Evolutionary conservation across 495 filamentous ascomycete species (phyloP), one percentile per base, ranked within the genome.

Genomic region (Podospora appendiculata): DNA sequence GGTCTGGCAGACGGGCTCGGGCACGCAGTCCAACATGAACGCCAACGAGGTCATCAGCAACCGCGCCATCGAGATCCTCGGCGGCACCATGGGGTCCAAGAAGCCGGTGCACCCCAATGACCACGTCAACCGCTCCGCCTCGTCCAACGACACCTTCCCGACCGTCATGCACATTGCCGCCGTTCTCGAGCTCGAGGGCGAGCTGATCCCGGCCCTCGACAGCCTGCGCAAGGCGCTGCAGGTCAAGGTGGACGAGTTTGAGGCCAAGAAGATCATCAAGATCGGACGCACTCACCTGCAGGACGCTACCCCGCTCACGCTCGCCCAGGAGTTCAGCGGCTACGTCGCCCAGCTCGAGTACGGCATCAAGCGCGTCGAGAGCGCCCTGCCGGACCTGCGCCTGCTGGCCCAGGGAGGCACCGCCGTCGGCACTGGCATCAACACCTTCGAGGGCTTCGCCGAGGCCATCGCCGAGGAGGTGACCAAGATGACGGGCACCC

Each of bases 21-120:
- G 93, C 62, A 98, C 93, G 25, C 93, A 98, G 76, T 95, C 90
- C 66, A 98, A 98, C 82, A 98, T 98, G 93, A 98, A 98, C 78
- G 91, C 93, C 67, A 98, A 98, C 73, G 93, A 98, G 74, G 93
- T 98, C 69, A 98, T 98, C 73, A 96, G 92, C 53, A 98, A 98
- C 80, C 89, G 93, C 53, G 93, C 93, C 41, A 98, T 98, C 70
- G 94, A 98, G 76, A 93, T 98, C 52, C 78, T 98, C 13, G 93
- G 93, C 52, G 93, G 93, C 57, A 81, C 77, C 57, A 96, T 90
- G 86, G 93, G 93, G 50, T 81, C 77, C 72, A 98, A 98, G 83
- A 95, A 93, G 78, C 93, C 93, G 32, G 93, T 98, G 39, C 93
- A 98, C 76, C 93, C 93, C 53, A 98, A 98, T 71, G 93, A 98